phyloP scores from a whole-genome alignment of 139 green algal species.

The Nannochloris sp. region DNA sequence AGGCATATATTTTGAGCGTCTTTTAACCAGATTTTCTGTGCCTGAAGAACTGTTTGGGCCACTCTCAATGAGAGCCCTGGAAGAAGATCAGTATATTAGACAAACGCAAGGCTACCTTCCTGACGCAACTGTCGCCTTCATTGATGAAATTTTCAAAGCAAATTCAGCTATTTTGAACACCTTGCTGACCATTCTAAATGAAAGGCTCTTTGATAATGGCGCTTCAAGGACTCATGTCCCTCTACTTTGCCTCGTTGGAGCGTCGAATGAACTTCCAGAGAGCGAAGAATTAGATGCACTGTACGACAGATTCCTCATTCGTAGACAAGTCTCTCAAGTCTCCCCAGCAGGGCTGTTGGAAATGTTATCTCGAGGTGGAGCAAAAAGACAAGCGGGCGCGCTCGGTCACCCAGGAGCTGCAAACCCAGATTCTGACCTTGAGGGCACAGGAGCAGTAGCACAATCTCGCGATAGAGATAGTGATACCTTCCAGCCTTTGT shows the following conservation, averaged over 20 bases:
- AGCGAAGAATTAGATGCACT: constrained; percentile 88
- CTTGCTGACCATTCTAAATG: constrained; percentile 89
- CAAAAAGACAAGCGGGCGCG: background rate
- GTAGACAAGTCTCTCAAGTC: constrained; percentile 57
- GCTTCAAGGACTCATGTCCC: constrained; percentile 49
- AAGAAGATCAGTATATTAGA: constrained; percentile 85
- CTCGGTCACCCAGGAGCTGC: background rate
- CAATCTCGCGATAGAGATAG: background rate
- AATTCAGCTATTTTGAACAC: constrained; percentile 93
- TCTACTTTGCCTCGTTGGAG: constrained; percentile 65
- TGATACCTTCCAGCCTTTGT: background rate
- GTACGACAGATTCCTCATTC: constrained; percentile 88
- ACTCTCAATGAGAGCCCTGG: constrained; percentile 79
- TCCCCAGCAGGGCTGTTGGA: constrained; percentile 18
- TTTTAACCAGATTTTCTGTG: constrained; percentile 88
- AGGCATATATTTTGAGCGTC: constrained; percentile 80
- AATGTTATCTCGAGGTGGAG: constrained; percentile 15
- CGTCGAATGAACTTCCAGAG: constrained; percentile 86
- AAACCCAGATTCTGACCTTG: background rate
- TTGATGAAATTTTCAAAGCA: constrained; percentile 88
- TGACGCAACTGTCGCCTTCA: constrained; percentile 74
- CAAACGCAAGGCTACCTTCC: constrained; percentile 87
- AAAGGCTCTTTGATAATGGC: constrained; percentile 93
- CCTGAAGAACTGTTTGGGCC: constrained; percentile 92
- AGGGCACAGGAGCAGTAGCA: background rate